Evolutionary conservation across 768 basidiomycete genomes (phyloP).

Genomic region (Rubroboletus satanas): DNA sequence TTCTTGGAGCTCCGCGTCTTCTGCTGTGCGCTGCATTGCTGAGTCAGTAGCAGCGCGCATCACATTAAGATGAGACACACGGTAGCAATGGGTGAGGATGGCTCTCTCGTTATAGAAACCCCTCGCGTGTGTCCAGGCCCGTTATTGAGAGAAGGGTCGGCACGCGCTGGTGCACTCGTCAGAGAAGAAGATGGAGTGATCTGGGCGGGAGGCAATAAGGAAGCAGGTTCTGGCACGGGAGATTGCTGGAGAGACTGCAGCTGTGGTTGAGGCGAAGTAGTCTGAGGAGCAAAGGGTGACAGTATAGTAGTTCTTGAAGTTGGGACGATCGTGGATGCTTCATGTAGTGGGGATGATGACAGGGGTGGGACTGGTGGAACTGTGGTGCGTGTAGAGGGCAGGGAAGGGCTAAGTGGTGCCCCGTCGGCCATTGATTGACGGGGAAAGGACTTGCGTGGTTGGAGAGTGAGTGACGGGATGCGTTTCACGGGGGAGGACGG

Average conservation of each 20-base stretch:
- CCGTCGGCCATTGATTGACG: constrained; percentile 41
- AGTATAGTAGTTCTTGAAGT: constrained; percentile 38
- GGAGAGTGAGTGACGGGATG: constrained; percentile 41
- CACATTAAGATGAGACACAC: constrained; percentile 10
- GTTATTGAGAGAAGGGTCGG: constrained; percentile 1
- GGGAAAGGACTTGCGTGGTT: constrained; percentile 48
- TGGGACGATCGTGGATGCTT: constrained; percentile 11
- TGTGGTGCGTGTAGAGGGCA: constrained; percentile 23
- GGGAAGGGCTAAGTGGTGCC: constrained; percentile 29
- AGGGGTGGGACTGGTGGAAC: constrained; percentile 12
- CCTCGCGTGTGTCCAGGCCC: constrained; percentile 12
- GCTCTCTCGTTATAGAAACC: constrained; percentile 23
- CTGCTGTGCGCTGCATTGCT: constrained; percentile 28
- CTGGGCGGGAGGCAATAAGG: constrained; percentile 12
- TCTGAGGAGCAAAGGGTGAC: constrained; percentile 33
- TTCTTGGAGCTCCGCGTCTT: constrained; percentile 72
- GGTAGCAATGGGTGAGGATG: constrained; percentile 25
- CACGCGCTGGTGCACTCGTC: constrained; percentile 4
- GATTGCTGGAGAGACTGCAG: constrained; percentile 19
- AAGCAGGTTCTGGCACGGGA: constrained; percentile 9
- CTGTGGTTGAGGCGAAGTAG: constrained; percentile 31
- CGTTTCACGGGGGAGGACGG: constrained; percentile 59
- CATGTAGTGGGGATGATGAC: constrained; percentile 22
- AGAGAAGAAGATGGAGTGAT: constrained; percentile 16
- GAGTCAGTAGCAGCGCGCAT: constrained; percentile 9